phyloP scores from a whole-genome alignment of 2,329 filamentous ascomycete species.

The Cordyceps javanica region DNA sequence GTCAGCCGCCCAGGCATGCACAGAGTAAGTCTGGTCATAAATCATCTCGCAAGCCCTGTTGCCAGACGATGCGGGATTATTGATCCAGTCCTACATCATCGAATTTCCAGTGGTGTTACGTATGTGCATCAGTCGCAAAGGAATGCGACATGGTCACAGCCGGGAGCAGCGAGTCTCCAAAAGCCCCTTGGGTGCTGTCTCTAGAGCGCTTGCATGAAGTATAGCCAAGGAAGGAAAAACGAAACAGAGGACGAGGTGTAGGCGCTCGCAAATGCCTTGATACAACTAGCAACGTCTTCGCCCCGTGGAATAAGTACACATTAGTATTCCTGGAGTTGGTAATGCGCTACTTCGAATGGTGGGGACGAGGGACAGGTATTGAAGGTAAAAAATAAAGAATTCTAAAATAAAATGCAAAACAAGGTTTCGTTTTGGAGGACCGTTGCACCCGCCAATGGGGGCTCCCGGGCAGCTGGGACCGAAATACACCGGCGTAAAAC shows the following conservation, averaged over 20 bases:
- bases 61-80: neutral
- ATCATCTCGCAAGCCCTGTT: neutral
- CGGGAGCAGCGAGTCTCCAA: too few relatives aligned
- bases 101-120: neutral
- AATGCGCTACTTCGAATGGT: neutral
- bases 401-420: neutral
- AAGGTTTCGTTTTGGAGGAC: slow-evolving; percentile 1
- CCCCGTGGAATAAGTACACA: neutral
- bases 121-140: neutral
- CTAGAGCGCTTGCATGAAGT: too few relatives aligned
- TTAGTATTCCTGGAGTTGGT: neutral
- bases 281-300: neutral
- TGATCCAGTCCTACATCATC: neutral
- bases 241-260: too few relatives aligned
- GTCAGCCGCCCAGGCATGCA: slow-evolving; percentile 1
- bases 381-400: neutral
- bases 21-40: neutral
- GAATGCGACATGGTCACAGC: too few relatives aligned
- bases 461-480: slow-evolving; percentile 7
- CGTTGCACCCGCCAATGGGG: slow-evolving; percentile 2
- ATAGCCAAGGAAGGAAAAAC: too few relatives aligned
- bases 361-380: neutral
- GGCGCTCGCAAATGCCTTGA: neutral
- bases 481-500: slow-evolving; percentile 7
- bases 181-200: too few relatives aligned